phyloP scores from a whole-genome alignment of 2,329 filamentous ascomycete genomes.

The Aspergillus sp. region DNA sequence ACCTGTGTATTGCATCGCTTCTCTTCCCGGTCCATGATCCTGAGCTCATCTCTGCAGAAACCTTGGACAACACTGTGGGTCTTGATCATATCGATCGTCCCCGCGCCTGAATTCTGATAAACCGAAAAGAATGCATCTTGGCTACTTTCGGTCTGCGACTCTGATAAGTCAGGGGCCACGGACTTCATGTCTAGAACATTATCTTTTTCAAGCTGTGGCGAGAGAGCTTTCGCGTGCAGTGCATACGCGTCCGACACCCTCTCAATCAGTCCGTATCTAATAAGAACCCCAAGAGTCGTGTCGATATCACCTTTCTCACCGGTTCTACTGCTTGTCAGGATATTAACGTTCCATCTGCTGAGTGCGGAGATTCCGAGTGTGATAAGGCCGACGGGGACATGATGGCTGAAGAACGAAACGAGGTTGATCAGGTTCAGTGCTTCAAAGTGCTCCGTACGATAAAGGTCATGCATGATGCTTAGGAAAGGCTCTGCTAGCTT shows the following conservation, averaged over 20 bases:
- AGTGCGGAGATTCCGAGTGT: slow-evolving; percentile 52
- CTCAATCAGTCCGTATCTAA: slow-evolving; percentile 50
- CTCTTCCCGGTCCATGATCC: slow-evolving; percentile 37
- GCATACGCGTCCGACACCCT: slow-evolving; percentile 39
- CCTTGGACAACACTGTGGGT: slow-evolving; percentile 52
- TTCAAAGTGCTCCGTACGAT: slow-evolving; percentile 46
- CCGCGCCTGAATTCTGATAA: slow-evolving; percentile 27
- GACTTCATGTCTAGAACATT: slow-evolving; percentile 24
- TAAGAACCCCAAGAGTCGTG: slow-evolving; percentile 48
- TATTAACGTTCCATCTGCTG: slow-evolving; percentile 36
- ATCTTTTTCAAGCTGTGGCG: slow-evolving; percentile 27
- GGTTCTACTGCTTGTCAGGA: slow-evolving; percentile 39
- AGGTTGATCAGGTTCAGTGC: slow-evolving; percentile 67
- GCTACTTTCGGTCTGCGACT: slow-evolving; percentile 39
- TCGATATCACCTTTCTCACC: slow-evolving; percentile 46
- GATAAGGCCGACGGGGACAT: slow-evolving; percentile 68
- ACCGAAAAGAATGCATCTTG: slow-evolving; percentile 37
- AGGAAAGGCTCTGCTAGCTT: slow-evolving; percentile 54
- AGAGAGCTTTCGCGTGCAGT: slow-evolving; percentile 19
- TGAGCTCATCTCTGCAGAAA: slow-evolving; percentile 51
- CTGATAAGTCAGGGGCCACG: slow-evolving; percentile 32
- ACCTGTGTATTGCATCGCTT: slow-evolving; percentile 3
- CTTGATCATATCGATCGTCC: slow-evolving; percentile 48
- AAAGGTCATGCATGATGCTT: slow-evolving; percentile 51
- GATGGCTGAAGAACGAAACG: slow-evolving; percentile 65